These are phyloP conservation scores for Trypanosoma cruzi DNA, from an alignment of 208 protist genomes.

Conservation along the genomic window DNA sequence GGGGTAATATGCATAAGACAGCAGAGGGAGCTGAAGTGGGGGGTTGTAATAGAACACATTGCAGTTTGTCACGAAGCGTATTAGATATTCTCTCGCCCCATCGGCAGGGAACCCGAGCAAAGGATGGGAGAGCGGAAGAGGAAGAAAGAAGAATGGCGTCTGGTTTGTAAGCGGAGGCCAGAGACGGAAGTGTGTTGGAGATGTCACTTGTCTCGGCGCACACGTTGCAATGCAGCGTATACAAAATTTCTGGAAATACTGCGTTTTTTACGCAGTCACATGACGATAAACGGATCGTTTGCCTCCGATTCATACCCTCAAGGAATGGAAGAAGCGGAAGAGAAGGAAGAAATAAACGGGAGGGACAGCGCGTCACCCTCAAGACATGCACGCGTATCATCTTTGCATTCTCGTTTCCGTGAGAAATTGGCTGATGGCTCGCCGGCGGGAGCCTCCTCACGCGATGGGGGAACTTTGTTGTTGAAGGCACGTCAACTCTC, in stretches of 20 bases:
- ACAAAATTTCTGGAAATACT: constrained; percentile 17
- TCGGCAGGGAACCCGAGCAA: not conserved
- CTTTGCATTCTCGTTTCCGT: not conserved
- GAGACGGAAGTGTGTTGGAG: constrained; percentile 25
- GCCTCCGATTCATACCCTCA: not conserved
- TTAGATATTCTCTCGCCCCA: constrained; percentile 18
- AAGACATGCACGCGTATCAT: not conserved
- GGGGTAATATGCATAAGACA: not conserved
- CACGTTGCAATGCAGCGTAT: constrained; percentile 6
- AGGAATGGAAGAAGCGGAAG: not conserved
- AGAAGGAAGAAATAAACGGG: not conserved
- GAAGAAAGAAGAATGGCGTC: not conserved
- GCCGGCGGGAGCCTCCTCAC: not conserved
- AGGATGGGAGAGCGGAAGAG: not conserved
- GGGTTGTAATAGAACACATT: not conserved
- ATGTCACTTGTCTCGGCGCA: constrained; percentile 8
- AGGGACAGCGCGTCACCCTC: not conserved
- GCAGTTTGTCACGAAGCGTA: constrained; percentile 17
- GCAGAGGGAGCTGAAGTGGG: not conserved
- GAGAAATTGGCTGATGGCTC: not conserved
- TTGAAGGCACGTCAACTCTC: constrained; percentile 18
- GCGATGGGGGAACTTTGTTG: not conserved
- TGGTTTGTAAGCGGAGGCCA: not conserved
- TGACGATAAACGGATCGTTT: not conserved
- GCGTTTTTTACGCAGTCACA: constrained; percentile 3